Evolutionary conservation across 495 filamentous ascomycete species (phyloP), one percentile per base, ranked within the genome.

Genomic region (Neurospora africana): DNA sequence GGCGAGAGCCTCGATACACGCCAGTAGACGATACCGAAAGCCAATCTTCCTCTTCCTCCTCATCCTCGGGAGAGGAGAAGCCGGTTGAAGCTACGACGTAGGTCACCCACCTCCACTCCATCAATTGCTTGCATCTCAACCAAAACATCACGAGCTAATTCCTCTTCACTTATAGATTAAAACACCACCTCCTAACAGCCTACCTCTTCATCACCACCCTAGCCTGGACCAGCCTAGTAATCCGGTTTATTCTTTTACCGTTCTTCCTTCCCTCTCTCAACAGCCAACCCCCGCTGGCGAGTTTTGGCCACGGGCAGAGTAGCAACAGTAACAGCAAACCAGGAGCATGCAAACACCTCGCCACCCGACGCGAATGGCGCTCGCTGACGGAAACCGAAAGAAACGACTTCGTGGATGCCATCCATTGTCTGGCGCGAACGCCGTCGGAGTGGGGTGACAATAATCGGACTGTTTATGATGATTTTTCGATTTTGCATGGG

Each of bases 401-500:
- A 5, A 43, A 19, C n/a, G 23, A 70, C 15, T 70, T 70, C 19
- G 69, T 70, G 36, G 37, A 65, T 10, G 69, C 69, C 13, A 70
- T 70, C 8, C 43, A 70, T 13, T 70, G 69, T 23, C 69, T 70
- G 13, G 69, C 40, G 23, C n/a, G 30, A 27, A 65, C 39, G 8
- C 69, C 69, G 6, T 70, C 69, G n/a, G 15, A 40, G 27, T 70
- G 69, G 69, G 27, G 21, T 1, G n/a, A 21, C 21, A 53, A 30
- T 8, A 70, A 70, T 13, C 6, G 21, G 19, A 70, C 69, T 17
- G 11, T 70, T 33, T 70, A 70, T 13, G 69, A 70, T 43, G 69
- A 70, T 3, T 70, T 70, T 23, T 11, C 69, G 23, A 61, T 70
- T 58, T 36, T 70, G 3, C 69, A 70, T 53, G 69, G 69, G 13